A percentile compares a stretch with the other conserved stretches of the same genome.
Conservation (phyloP, 2,329 filamentous ascomycete genomes). For the Aureobasidium mangrovei region DNA sequence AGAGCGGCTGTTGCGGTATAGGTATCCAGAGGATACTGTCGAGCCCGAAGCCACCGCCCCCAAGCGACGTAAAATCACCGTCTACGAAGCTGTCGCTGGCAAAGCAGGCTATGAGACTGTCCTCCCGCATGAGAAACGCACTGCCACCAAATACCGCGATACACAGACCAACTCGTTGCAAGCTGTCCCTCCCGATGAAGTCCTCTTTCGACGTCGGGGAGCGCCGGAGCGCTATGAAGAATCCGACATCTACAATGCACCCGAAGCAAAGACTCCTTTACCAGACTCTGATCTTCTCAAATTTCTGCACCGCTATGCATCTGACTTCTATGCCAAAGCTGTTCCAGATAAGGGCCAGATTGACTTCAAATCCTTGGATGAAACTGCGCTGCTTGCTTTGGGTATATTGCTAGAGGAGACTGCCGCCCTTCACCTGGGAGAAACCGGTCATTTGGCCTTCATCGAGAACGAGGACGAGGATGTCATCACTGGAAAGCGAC, state of each 20-base stretch:
- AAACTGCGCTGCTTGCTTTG: constrained; percentile 66
- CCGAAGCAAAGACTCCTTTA: constrained; percentile 28
- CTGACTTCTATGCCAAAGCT: constrained; percentile 52
- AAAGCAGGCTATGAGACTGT: constrained; percentile 40
- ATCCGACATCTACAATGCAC: constrained; percentile 54
- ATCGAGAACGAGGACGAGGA: constrained; percentile 46
- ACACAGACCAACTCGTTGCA: constrained; percentile 23
- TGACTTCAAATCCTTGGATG: constrained; percentile 59
- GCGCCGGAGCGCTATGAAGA: constrained; percentile 62
- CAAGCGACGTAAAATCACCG: constrained; percentile 9
- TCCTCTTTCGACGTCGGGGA: constrained; percentile 56
- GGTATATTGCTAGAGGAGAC: constrained; percentile 69
- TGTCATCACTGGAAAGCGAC: constrained; percentile 3
- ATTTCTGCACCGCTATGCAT: constrained; percentile 58
- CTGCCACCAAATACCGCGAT: constrained; percentile 22
- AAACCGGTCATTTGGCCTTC: constrained; percentile 61
- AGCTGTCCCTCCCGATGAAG: constrained; percentile 57
- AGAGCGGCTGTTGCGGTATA: constrained; percentile 4
- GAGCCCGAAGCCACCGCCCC: neutral
- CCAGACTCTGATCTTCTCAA: constrained; percentile 63
- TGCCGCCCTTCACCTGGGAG: constrained; percentile 51
- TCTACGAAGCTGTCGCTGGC: constrained; percentile 19
- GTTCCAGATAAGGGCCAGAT: constrained; percentile 18
- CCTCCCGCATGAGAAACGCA: constrained; percentile 28
- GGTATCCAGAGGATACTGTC: neutral